Evolutionary conservation across 345 rosid species (phyloP).

Genomic region (Melaleuca quinquenervia): DNA sequence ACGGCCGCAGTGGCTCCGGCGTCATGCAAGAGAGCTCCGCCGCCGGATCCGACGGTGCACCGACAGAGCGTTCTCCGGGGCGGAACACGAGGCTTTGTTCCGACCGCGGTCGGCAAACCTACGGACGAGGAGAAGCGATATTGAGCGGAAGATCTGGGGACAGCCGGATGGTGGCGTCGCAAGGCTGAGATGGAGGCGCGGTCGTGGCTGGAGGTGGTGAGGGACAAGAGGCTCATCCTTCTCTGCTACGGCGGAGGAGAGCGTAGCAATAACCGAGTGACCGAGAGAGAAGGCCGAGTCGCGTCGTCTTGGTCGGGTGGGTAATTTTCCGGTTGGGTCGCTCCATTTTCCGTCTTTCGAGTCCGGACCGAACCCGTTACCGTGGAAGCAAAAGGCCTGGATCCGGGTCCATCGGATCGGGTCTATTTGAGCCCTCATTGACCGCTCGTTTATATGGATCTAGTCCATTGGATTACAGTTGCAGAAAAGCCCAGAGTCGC

Average conservation of each 20-base stretch:
- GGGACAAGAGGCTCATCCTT: neutral
- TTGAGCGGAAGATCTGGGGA: neutral
- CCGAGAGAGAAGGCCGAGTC: neutral
- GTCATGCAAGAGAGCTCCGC: constrained; percentile 36
- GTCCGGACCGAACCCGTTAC: neutral
- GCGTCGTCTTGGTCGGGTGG: neutral
- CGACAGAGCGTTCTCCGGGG: neutral
- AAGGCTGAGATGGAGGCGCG: neutral
- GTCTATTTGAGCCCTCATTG: neutral
- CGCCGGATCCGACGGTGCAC: neutral
- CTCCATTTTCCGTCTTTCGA: neutral
- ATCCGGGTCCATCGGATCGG: neutral
- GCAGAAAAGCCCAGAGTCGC: neutral
- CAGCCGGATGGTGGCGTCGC: neutral
- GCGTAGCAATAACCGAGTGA: neutral
- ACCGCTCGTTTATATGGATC: neutral
- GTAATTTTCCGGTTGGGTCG: neutral
- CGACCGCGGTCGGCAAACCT: neutral
- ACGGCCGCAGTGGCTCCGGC: constrained; percentile 60
- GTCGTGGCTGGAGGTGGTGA: neutral
- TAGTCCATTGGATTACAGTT: neutral
- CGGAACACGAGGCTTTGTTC: neutral
- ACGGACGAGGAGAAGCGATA: neutral
- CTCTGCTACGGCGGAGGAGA: neutral
- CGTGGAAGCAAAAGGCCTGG: neutral